phyloP scores from a whole-genome alignment of 2,329 filamentous ascomycete genomes.

The Samsoniella hepiali region DNA sequence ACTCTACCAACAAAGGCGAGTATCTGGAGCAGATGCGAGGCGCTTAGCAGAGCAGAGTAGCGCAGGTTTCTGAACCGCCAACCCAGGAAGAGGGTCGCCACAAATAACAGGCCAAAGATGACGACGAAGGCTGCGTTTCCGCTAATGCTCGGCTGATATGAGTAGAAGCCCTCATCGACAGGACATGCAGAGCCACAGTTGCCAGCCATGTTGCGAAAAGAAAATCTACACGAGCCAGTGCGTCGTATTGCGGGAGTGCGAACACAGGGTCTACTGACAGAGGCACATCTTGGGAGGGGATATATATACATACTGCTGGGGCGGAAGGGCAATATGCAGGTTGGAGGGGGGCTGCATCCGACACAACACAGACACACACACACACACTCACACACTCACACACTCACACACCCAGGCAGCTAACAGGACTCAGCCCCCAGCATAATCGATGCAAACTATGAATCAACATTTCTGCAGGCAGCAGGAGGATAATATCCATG shows the following conservation, averaged over 20 bases:
- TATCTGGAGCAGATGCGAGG: constrained; percentile 26
- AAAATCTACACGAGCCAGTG: constrained; percentile 1
- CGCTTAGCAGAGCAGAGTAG: neutral
- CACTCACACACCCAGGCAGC: neutral
- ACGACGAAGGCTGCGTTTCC: constrained; percentile 42
- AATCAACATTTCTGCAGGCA: neutral
- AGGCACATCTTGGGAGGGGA: neutral
- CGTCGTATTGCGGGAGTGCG: neutral
- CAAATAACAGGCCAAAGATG: constrained; percentile 39
- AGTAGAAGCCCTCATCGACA: constrained; percentile 36
- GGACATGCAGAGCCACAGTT: constrained; percentile 37
- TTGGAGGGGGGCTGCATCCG: neutral
- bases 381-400: neutral
- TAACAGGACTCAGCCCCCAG: neutral
- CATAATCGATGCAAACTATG: neutral
- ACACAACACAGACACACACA: neutral
- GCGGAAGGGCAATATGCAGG: neutral
- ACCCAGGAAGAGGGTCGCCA: constrained; percentile 37
- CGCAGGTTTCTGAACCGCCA: constrained; percentile 29
- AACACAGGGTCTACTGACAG: neutral
- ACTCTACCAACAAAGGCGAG: constrained; percentile 33
- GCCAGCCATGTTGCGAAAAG: constrained; percentile 30
- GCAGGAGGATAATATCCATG: neutral
- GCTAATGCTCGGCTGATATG: constrained; percentile 34
- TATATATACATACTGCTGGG: neutral